These are phyloP conservation scores for Phytophthora crassamura DNA, from an alignment of 352 stramenopile genomes.

Conservation along the genomic window DNA sequence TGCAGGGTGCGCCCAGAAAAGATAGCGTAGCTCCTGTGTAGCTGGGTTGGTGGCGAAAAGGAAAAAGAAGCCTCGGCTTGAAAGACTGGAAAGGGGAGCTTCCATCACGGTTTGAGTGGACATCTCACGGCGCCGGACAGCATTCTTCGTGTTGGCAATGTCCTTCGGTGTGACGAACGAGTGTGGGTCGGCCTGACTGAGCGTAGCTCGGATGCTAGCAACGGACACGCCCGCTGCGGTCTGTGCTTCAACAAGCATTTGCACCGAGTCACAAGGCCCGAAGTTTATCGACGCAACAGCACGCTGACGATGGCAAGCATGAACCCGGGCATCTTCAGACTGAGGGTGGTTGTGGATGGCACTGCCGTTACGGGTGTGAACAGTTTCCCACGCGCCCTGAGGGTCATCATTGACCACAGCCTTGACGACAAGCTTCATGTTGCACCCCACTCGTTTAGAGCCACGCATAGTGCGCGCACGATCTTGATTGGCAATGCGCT, in stretches of 20 bases:
- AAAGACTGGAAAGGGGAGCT: constrained; percentile 1
- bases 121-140: constrained; percentile 1
- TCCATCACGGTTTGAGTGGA: constrained; percentile 14
- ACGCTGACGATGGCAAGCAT: too few relatives aligned
- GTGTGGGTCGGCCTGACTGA: constrained; percentile 1
- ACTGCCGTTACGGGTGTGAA: constrained; percentile 10
- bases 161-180: constrained; percentile 18
- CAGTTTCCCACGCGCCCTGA: constrained; percentile 9
- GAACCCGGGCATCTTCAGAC: constrained; percentile 17
- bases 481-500: neutral
- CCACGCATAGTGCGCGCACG: constrained; percentile 3
- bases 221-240: too few relatives aligned
- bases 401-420: neutral
- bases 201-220: constrained; percentile 11
- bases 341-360: constrained; percentile 12
- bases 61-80: constrained; percentile 6
- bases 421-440: constrained; percentile 20
- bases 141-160: constrained; percentile 16
- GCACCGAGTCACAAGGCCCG: too few relatives aligned
- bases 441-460: constrained; percentile 13
- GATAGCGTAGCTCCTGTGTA: constrained; percentile 10
- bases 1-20: constrained; percentile 13
- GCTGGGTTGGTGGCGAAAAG: constrained; percentile 3
- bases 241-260: too few relatives aligned
- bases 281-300: too few relatives aligned